Percentiles rank a stretch among this genome's conserved stretches.
Evolutionary conservation across 1,139 yeast genomes (phyloP).

Genomic region (Yamadazyma jaroonii): DNA sequence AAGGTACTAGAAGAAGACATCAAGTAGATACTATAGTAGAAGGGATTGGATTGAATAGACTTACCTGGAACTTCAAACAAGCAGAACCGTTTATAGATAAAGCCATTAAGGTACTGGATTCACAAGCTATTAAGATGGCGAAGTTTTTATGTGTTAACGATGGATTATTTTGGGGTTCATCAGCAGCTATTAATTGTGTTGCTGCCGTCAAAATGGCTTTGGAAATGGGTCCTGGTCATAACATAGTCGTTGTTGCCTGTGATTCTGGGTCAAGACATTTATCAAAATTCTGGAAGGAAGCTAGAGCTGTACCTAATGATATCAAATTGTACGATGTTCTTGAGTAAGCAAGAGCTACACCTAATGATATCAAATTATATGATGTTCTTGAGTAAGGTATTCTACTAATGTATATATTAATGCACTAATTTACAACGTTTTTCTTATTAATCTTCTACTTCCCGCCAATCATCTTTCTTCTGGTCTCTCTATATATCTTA

Average conservation of each 20-base stretch:
- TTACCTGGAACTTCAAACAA: slow-evolving; percentile 74
- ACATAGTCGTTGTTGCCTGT: slow-evolving; percentile 84
- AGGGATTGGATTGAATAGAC: slow-evolving; percentile 87
- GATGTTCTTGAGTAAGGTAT: slow-evolving; percentile 20
- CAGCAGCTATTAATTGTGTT: slow-evolving; percentile 89
- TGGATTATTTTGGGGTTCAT: slow-evolving; percentile 88
- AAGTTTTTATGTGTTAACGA: slow-evolving; percentile 75
- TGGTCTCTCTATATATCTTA: slow-evolving; percentile 41
- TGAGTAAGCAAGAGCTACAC: slow-evolving; percentile 18
- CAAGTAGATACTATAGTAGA: slow-evolving; percentile 95
- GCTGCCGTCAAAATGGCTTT: slow-evolving; percentile 75
- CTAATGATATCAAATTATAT: slow-evolving; percentile 27
- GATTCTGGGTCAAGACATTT: slow-evolving; percentile 90
- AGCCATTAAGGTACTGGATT: slow-evolving; percentile 75
- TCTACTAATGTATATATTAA: too few species aligned
- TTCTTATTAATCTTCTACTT: too few species aligned
- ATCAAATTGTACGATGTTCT: slow-evolving; percentile 30
- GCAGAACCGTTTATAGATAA: slow-evolving; percentile 75
- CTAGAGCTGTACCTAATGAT: slow-evolving; percentile 32
- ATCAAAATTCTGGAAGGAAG: slow-evolving; percentile 87
- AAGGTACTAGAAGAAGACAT: slow-evolving; percentile 91
- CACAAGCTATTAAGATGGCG: slow-evolving; percentile 86
- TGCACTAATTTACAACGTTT: slow-evolving; percentile 1
- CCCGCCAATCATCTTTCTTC: slow-evolving; percentile 2
- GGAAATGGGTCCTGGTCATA: slow-evolving; percentile 58